Base-by-base conservation (phyloP, 345 rosid species). In the Sisymbrium irio region DNA sequence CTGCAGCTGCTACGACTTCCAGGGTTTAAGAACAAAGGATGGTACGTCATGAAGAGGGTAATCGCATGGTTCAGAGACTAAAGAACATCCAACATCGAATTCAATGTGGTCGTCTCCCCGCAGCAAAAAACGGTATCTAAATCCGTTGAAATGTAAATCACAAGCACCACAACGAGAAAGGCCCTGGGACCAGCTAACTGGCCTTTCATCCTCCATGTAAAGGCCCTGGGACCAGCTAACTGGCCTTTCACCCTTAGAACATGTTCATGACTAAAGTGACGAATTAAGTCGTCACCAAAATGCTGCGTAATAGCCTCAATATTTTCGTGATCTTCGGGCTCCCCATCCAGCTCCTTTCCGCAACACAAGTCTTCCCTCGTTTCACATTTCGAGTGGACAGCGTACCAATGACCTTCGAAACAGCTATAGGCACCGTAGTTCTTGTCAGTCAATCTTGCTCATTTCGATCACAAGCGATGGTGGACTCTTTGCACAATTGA, bases 401-500 rank as follows among this genome's bases (percentile, higher is more conserved):
- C 14, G 4, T 65, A 32, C 0, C 0, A 6, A 47, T 32, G 33
- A 46, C 2, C 28, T 28, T 28, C 0, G 10, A 1, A 0, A 65
- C 69, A 65, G 18, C 0, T 0, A 47, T 65, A 65, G 49, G 58
- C 69, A 19, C 58, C 45, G 19, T 33, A 49, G 8, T 2, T 12
- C 18, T 58, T 19, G 14, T 65, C 14, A 2, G 49, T 19, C 11
- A 19, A 33, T 33, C 69, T 33, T 65, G 12, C 44, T 13, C 32
- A 3, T 1, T 2, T 47, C 13, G 44, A 65, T 46, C 19, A 19
- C 32, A 32, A 32, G 57, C 1, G 44, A 7, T 46, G 69, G 69
- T 65, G 69, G 69, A 13, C 33, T 65, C 57, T 65, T 41, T 9
- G 41, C 69, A 33, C 69, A 65, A 33, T n/a, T n/a, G n/a, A n/a